Evolutionary conservation across 2,329 filamentous ascomycete species (phyloP).

Genomic region (Talaromyces piceae): DNA sequence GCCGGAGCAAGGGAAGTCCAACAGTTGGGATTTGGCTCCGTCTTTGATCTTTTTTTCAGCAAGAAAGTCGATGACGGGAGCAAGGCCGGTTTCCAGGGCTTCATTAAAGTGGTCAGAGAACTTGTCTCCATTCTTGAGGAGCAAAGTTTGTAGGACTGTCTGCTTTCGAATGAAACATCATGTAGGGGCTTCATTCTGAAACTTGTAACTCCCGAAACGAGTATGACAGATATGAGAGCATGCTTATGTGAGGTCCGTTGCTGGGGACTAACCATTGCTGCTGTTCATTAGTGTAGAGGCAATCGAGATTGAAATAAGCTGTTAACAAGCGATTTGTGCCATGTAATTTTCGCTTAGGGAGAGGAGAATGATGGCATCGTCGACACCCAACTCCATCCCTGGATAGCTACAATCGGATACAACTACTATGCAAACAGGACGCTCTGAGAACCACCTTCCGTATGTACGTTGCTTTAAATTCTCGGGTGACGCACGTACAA

Average conservation of each 20-base stretch:
- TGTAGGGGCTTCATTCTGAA: neutral
- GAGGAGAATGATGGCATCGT: too few relatives aligned
- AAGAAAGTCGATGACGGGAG: conserved; percentile 12
- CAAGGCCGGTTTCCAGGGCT: conserved; percentile 27
- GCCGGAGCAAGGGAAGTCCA: conserved; percentile 27
- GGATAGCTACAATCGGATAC: too few relatives aligned
- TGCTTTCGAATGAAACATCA: neutral
- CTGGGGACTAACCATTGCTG: neutral
- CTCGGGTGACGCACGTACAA: too few relatives aligned
- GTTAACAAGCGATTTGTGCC: too few relatives aligned
- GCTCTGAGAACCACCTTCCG: too few relatives aligned
- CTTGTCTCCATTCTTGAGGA: conserved; percentile 27
- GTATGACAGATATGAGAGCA: neutral
- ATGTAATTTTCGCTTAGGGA: too few relatives aligned
- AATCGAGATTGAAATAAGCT: too few relatives aligned
- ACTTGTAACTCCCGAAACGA: neutral
- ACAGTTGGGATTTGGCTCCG: conserved; percentile 23
- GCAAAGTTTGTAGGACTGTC: neutral
- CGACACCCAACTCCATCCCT: too few relatives aligned
- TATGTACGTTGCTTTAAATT: too few relatives aligned
- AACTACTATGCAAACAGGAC: too few relatives aligned
- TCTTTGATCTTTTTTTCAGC: conserved; percentile 29
- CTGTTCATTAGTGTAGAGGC: neutral
- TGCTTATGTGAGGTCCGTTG: neutral
- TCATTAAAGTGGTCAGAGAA: conserved; percentile 28